Conservation (phyloP, 1,284 basidiomycete species). For the Laetiporus sulphureus region DNA sequence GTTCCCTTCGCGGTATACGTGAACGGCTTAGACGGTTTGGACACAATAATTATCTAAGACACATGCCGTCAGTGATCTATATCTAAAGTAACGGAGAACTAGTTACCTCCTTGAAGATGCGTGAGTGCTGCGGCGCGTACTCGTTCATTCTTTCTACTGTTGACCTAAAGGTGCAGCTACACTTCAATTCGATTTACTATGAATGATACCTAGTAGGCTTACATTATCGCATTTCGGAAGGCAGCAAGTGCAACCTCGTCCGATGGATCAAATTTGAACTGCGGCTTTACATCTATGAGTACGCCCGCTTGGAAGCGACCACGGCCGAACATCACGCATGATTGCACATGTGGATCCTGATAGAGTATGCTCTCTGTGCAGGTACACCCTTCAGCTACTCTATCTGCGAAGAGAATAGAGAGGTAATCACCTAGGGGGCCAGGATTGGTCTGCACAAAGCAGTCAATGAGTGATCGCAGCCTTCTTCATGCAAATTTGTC, state of each 20-base stretch:
- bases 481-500: not conserved
- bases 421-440: constrained; percentile 23
- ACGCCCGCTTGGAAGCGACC: constrained; percentile 37
- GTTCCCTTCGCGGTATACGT: constrained; percentile 26
- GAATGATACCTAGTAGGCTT: not conserved
- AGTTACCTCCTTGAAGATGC: constrained; percentile 30
- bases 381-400: not conserved
- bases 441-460: constrained; percentile 22
- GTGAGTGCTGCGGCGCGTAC: constrained; percentile 29
- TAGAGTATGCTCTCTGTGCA: constrained; percentile 34
- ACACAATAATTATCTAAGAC: constrained; percentile 25
- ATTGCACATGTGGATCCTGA: constrained; percentile 27
- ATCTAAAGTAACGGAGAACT: not conserved
- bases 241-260: constrained; percentile 22
- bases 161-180: constrained; percentile 16
- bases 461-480: not conserved
- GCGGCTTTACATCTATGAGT: constrained; percentile 31
- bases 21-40: constrained; percentile 24
- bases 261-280: constrained; percentile 24
- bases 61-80: not conserved
- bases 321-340: constrained; percentile 32
- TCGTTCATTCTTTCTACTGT: constrained; percentile 28
- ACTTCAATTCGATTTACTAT: not conserved
- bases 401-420: not conserved
- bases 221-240: constrained; percentile 31